Base-by-base conservation (phyloP, 805 yeast species). In the Torulaspora indica region DNA sequence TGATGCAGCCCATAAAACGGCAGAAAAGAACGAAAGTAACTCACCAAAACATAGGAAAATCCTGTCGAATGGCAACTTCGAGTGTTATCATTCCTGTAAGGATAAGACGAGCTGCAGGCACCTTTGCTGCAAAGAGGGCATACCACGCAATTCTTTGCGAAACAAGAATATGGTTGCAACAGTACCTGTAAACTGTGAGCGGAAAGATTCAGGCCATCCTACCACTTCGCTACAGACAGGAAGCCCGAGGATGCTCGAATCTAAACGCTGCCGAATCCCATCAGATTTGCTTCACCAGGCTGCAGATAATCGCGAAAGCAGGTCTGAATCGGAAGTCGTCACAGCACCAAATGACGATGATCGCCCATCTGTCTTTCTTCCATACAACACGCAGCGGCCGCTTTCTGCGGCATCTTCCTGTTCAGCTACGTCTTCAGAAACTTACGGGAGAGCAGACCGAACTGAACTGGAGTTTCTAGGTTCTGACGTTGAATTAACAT, bases 51-150 rank as follows among this genome's bases (percentile, higher is more conserved):
- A 31, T 14, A 18, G 65, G 38, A 45, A 39, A 15, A 32, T 45
- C 17, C 24, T 54, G 27, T 14, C 52, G 6, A 63, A 67, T 43
- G 72, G 70, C 1, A 64, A 61, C 40, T 58, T 57, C 35, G 64
- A 63, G 32, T 75, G 78, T 45, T 57, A 64, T 32, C 79, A 75
- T 49, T 38, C 56, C 3, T 75, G 79, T 47, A 72, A 66, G 38
- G 67, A 59, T 49, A 57, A 56, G 35, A 23, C n/a, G 2, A 58
- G 51, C 0, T 75, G 78, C 42, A 66, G 77, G 8, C 78, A 75
- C 52, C 39, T 70, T 4, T 75, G 79, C 40, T 75, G 79, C 45
- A 66, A 70, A 31, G 73, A 71, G 29, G 78, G 78, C 1, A 55
- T 68, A 14, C 66, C 69, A 2, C 45, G 38, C 27, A 38, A 40